Conservation (phyloP, 768 basidiomycete genomes). For the Ramaria rubella region DNA sequence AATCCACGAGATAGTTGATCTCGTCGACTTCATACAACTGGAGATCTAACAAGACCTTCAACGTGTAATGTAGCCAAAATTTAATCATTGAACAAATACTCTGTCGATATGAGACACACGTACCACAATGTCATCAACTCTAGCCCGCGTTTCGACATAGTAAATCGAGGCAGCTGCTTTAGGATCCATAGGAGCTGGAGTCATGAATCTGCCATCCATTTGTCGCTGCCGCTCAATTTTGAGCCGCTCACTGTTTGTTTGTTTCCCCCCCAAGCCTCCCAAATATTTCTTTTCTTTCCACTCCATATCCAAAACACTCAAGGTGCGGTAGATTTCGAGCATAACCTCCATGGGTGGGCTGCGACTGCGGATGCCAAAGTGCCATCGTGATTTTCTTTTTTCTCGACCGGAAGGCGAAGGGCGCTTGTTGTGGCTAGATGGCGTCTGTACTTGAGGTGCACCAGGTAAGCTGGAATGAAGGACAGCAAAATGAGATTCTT, state of each 20-base stretch:
- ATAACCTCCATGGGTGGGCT: constrained; percentile 98
- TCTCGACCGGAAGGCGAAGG: constrained; percentile 30
- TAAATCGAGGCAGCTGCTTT: constrained; percentile 74
- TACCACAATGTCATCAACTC: constrained; percentile 90
- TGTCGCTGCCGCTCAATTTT: constrained; percentile 58
- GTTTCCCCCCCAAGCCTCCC: constrained; percentile 56
- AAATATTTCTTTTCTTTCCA: constrained; percentile 89
- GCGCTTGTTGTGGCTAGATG: background rate
- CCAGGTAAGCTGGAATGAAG: constrained; percentile 79
- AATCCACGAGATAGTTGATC: constrained; percentile 95
- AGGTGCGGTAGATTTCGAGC: constrained; percentile 93
- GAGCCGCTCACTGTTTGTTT: constrained; percentile 14
- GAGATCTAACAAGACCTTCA: constrained; percentile 90
- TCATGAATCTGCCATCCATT: constrained; percentile 52
- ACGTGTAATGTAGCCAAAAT: background rate
- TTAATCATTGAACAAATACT: background rate
- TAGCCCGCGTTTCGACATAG: constrained; percentile 88
- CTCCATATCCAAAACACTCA: constrained; percentile 89
- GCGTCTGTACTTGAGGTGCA: constrained; percentile 28
- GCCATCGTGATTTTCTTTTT: constrained; percentile 85
- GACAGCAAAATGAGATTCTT: constrained; percentile 57
- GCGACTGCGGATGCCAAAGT: constrained; percentile 93
- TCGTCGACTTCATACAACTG: constrained; percentile 96
- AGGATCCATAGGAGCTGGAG: constrained; percentile 39
- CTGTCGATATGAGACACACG: constrained; percentile 21